Base-by-base conservation (phyloP, 805 yeast species). In the Kodamaea kaohsiungensis region DNA sequence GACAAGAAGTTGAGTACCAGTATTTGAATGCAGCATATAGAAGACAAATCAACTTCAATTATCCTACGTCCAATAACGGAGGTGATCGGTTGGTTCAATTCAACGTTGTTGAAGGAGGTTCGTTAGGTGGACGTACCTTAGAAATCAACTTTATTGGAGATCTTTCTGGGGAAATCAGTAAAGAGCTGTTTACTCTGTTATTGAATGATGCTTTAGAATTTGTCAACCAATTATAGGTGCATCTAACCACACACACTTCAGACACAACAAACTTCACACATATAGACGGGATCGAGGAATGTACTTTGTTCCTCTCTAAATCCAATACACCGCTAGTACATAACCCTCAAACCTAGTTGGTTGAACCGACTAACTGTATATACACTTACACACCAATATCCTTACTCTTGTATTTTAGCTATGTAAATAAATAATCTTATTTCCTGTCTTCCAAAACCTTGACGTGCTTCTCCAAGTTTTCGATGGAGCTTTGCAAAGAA, bases 381-480 rank as follows among this genome's bases (percentile, higher is more conserved):
- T 48, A 48, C 15, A 22, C 9, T 16, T 19, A 16, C 47, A 15
- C 17, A 46, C 39, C 19, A n/a, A 46, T 16, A 46, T 46, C 40
- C n/a, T 27, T 10, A 46, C 22, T 19, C 37, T 46, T 35, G 42
- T 37, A 30, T 19, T n/a, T 33, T 46, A 18, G 35, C 39, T 46
- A 30, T 33, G 42, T 46, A 37, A 27, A 35, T 46, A 37, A 19
- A 46, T 46, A 22, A 43, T 27, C 47, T 39, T 66, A 64, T 59
- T 61, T 64, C 33, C 70, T 73, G 68, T 87, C 53, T 40, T 51
- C 91, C 61, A 88, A 77, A 1, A 77, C 71, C 70, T 80, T 81
- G 58, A 89, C 88, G 63, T 87, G 89, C 59, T 80, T 80, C 65
- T 87, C 93, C 64, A 89, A 80, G 56, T 77, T 79, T 61, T 82